These are phyloP conservation scores for Aschersonia sp. DNA, from an alignment of 2,329 filamentous ascomycete genomes.

Conservation along the genomic window DNA sequence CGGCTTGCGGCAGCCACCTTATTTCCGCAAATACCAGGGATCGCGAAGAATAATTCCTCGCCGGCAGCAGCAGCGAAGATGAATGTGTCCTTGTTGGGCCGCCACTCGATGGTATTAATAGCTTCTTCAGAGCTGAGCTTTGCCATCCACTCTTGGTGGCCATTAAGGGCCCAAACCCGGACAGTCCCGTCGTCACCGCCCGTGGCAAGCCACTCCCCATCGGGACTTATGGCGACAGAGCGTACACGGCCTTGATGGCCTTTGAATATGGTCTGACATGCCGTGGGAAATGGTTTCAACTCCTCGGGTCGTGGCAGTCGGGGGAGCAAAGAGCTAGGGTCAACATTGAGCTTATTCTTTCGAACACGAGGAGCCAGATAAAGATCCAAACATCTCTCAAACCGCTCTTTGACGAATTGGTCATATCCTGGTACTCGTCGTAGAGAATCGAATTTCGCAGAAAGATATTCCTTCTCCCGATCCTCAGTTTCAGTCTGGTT, in stretches of 20 bases:
- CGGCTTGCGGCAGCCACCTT: constrained; percentile 60
- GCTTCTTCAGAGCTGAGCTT: constrained; percentile 65
- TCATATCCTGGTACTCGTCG: constrained; percentile 88
- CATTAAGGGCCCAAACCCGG: constrained; percentile 81
- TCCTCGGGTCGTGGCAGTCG: constrained; percentile 90
- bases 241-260: constrained; percentile 84
- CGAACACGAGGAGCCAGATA: constrained; percentile 88
- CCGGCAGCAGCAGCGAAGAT: constrained; percentile 74
- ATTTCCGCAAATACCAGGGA: constrained; percentile 61
- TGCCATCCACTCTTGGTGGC: constrained; percentile 74
- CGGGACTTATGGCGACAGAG: constrained; percentile 70
- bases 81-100: constrained; percentile 65
- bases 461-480: constrained; percentile 75
- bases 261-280: constrained; percentile 72
- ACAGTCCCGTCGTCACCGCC: constrained; percentile 91
- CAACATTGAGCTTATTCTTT: constrained; percentile 91
- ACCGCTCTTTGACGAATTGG: constrained; percentile 83
- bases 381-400: constrained; percentile 87
- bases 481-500: constrained; percentile 80
- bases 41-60: constrained; percentile 72
- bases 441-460: constrained; percentile 67
- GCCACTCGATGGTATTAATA: constrained; percentile 80
- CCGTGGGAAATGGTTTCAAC: constrained; percentile 85
- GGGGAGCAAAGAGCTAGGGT: constrained; percentile 80
- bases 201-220: constrained; percentile 73